Conservation (phyloP, 257 asterid species). For the Orobanche coerulescens region DNA sequence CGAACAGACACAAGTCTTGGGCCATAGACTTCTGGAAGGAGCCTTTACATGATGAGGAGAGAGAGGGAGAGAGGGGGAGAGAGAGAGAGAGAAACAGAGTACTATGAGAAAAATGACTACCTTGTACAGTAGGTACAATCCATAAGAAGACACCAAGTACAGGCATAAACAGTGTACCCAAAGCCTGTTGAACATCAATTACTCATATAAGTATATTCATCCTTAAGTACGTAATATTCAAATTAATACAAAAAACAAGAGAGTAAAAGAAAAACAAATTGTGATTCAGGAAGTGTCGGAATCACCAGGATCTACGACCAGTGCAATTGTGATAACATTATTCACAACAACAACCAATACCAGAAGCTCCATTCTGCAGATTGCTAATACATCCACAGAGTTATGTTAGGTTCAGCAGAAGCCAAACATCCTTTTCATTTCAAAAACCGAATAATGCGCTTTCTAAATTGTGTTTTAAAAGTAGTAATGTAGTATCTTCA, state of each 20-base stretch:
- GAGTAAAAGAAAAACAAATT: not conserved
- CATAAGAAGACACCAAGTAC: constrained; percentile 70
- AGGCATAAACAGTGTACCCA: constrained; percentile 91
- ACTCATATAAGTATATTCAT: not conserved
- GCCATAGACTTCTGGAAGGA: not conserved
- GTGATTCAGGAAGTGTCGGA: not conserved
- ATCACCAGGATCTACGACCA: not conserved
- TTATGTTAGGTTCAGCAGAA: not conserved
- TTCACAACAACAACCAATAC: not conserved
- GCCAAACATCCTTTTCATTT: not conserved
- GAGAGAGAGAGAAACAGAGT: constrained; percentile 12
- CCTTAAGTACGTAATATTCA: not conserved
- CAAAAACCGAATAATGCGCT: not conserved
- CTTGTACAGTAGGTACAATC: constrained; percentile 78
- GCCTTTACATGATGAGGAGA: not conserved
- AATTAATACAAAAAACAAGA: not conserved
- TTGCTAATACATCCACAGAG: not conserved
- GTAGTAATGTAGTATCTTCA: too few relatives aligned
- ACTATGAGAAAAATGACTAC: constrained; percentile 30
- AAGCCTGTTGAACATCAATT: constrained; percentile 58
- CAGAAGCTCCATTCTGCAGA: not conserved
- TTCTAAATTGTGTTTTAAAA: too few relatives aligned
- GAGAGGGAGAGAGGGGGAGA: too few relatives aligned
- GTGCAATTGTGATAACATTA: not conserved
- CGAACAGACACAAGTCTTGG: not conserved